These are phyloP conservation scores for Kokia cookei DNA, from an alignment of 441 rosid genomes.

Conservation along the genomic window DNA sequence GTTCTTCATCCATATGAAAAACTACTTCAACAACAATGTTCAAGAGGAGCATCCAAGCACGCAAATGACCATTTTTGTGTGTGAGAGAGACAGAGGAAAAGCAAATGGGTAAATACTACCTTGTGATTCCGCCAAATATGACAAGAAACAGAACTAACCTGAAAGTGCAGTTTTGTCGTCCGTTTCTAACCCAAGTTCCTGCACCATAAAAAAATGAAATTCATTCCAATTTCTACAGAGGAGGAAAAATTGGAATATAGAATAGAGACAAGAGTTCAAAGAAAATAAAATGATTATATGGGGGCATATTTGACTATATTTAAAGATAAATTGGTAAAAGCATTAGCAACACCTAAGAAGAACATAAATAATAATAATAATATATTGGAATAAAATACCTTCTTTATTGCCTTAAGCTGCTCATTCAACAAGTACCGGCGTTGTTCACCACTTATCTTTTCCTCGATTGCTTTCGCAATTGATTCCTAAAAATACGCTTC, in stretches of 20 bases:
- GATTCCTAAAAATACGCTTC: constrained; percentile 55
- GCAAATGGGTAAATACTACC: not conserved
- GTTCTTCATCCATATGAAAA: not conserved
- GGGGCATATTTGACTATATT: not conserved
- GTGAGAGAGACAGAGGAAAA: not conserved
- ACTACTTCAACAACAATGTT: not conserved
- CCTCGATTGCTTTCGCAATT: constrained; percentile 97
- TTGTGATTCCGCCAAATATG: constrained; percentile 6
- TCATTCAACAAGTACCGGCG: constrained; percentile 96
- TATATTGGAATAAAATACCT: constrained; percentile 42
- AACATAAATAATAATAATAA: not conserved
- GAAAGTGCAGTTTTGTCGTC: constrained; percentile 82
- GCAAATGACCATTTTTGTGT: not conserved
- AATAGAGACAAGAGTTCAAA: not conserved
- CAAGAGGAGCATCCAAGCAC: not conserved
- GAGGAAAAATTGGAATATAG: not conserved
- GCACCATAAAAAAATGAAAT: constrained; percentile 20
- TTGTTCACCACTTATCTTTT: constrained; percentile 97
- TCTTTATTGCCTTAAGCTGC: constrained; percentile 96
- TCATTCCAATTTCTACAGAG: constrained; percentile 3
- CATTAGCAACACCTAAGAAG: not conserved
- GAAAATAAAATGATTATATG: not conserved
- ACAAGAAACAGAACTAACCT: constrained; percentile 38
- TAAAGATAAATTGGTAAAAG: not conserved
- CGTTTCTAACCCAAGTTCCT: constrained; percentile 91